Base-by-base conservation (phyloP, 129 eudicot species). In the Tagetes erecta region DNA sequence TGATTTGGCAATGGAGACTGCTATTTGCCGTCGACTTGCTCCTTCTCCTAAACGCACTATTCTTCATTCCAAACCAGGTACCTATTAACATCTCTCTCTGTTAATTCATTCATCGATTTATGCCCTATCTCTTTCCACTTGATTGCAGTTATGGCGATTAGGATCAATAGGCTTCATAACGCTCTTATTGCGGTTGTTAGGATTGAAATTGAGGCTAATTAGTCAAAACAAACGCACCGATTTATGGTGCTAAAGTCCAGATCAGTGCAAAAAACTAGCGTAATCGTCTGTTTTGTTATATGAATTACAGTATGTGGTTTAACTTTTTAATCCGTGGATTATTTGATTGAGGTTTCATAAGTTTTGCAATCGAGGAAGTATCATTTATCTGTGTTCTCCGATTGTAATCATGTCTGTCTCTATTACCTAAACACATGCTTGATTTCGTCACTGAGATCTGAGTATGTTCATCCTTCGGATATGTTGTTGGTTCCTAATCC, bases 1-100 rank as follows among this genome's bases (percentile, higher is more conserved):
- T 50, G 68, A 64, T 75, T 56, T 71, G 79, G 80, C 37, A 14
- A 87, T 87, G 89, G 93, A 80, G 84, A 85, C 86, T 77, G 93
- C 93, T 74, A 81, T 85, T 64, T 68, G 74, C 73, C 80, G 86
- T 76, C 81, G 93, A 75, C 68, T 83, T 38, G 71, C 84, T 65
- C 86, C 85, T 73, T 80, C 86, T 38, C 84, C 90, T 65, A 80
- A 75, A 59, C 90, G 74, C 55, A 42, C 69, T 47, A 47, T 88
- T 83, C 84, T 82, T 76, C 66, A 83, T 67, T 85, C 76, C 83
- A 67, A 72, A 64, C 35, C 83, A 72, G 69, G 74, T 65, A 56
- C n/a, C 6, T 20, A 8, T 12, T 14, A 3, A 0, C 47, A 9
- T 40, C 2, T 14, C 0, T 45, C 8, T 68, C 2, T 45, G 5